Evolutionary conservation across 2,329 filamentous ascomycete genomes (phyloP).

Genomic region (Aspergillus japonicus): DNA sequence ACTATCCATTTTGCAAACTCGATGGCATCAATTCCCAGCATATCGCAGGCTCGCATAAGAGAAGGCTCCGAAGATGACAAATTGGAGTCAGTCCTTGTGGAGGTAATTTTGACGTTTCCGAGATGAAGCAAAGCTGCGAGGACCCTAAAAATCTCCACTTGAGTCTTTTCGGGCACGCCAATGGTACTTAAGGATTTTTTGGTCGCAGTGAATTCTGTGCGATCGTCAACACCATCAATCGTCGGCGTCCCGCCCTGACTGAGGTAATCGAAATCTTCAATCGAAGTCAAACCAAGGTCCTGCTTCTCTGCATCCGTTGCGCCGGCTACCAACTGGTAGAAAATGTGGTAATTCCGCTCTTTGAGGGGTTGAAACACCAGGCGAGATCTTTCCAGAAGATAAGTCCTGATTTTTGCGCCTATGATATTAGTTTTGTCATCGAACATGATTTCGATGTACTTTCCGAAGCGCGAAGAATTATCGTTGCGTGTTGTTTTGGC

Average conservation of each 20-base stretch:
- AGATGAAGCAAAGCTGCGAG: slow-evolving; percentile 89
- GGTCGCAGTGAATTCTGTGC: slow-evolving; percentile 87
- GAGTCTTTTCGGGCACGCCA: slow-evolving; percentile 71
- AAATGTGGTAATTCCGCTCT: slow-evolving; percentile 98
- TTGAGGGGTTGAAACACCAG: slow-evolving; percentile 96
- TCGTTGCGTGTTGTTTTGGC: slow-evolving; percentile 99
- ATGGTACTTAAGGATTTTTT: slow-evolving; percentile 84
- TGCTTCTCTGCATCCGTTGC: slow-evolving; percentile 80
- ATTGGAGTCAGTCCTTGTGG: slow-evolving; percentile 82
- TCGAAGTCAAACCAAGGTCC: slow-evolving; percentile 72
- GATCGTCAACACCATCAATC: slow-evolving; percentile 94
- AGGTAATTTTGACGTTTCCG: slow-evolving; percentile 93
- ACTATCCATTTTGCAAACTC: slow-evolving; percentile 98
- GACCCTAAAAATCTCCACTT: slow-evolving; percentile 83
- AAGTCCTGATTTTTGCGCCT: slow-evolving; percentile 94
- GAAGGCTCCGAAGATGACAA: slow-evolving; percentile 78
- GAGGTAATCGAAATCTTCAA: slow-evolving; percentile 92
- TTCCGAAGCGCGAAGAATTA: slow-evolving; percentile 97
- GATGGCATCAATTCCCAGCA: slow-evolving; percentile 80
- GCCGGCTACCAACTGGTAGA: slow-evolving; percentile 94
- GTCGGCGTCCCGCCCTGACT: slow-evolving; percentile 90
- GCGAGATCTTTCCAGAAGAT: slow-evolving; percentile 90
- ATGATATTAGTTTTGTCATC: slow-evolving; percentile 94
- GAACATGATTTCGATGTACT: slow-evolving; percentile 99
- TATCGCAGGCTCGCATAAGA: slow-evolving; percentile 73